Evolutionary conservation across 805 yeast genomes (phyloP).

Genomic region (Danielia reshetovae): DNA sequence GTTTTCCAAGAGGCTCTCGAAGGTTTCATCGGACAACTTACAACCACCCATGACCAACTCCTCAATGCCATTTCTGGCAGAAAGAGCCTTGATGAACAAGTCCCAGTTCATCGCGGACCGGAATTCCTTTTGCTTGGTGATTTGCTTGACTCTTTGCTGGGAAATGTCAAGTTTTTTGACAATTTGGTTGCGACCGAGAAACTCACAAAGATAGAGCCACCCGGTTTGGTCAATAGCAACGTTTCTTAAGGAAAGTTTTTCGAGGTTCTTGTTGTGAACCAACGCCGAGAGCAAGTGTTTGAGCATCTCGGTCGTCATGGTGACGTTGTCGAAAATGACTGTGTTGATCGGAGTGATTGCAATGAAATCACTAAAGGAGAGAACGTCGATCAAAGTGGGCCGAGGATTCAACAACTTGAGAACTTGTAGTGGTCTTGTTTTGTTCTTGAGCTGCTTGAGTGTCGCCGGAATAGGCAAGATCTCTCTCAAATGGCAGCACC

Average conservation of each 20-base stretch:
- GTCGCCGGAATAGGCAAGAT: conserved; percentile 50
- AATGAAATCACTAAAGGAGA: conserved; percentile 55
- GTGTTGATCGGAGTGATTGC: conserved; percentile 54
- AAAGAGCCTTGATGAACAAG: conserved; percentile 41
- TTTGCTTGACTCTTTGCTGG: conserved; percentile 50
- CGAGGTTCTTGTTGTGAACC: conserved; percentile 40
- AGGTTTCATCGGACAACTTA: conserved; percentile 40
- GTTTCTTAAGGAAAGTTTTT: conserved; percentile 51
- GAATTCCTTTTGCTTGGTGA: conserved; percentile 32
- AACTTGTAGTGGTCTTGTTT: conserved; percentile 49
- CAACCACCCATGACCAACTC: conserved; percentile 59
- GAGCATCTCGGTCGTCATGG: conserved; percentile 52
- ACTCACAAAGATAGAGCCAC: conserved; percentile 50
- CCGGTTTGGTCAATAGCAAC: conserved; percentile 52
- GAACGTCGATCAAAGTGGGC: conserved; percentile 54
- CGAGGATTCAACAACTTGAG: conserved; percentile 54
- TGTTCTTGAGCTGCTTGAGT: conserved; percentile 49
- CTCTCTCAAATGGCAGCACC: conserved; percentile 48
- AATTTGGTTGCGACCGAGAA: conserved; percentile 38
- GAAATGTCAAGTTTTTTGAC: conserved; percentile 53
- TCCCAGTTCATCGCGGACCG: conserved; percentile 54
- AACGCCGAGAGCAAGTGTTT: conserved; percentile 45
- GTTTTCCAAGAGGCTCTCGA: conserved; percentile 35
- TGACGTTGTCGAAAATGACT: conserved; percentile 54
- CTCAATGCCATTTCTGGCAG: conserved; percentile 48